Percentiles rank a stretch among this genome's conserved stretches.
phyloP scores from a whole-genome alignment of 2,329 filamentous ascomycete genomes.

The Paecilomyces niveus region DNA sequence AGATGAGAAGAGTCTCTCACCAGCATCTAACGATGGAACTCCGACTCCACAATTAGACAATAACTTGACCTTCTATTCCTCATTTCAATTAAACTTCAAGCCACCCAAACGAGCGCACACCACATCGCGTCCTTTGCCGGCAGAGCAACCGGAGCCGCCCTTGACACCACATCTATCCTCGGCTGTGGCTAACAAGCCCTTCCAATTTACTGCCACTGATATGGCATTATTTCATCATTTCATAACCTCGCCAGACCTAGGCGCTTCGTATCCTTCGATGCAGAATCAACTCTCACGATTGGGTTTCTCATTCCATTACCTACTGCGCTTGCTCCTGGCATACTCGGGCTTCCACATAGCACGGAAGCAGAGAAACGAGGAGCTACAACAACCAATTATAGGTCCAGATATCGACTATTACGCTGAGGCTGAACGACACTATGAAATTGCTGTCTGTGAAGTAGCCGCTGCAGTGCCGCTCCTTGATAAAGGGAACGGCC shows the following conservation, averaged over 20 bases:
- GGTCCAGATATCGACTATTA: background rate
- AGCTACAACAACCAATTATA: too few relatives aligned
- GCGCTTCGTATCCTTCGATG: background rate
- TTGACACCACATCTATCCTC: background rate
- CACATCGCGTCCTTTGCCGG: background rate
- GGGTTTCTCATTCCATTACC: slow-evolving; percentile 7
- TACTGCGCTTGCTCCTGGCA: slow-evolving; percentile 8
- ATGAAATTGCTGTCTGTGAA: slow-evolving; percentile 4
- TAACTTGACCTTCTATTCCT: slow-evolving; percentile 4
- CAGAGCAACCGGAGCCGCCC: background rate
- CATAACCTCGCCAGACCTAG: slow-evolving; percentile 6
- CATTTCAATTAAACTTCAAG: slow-evolving; percentile 4
- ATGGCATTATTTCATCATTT: slow-evolving; percentile 11
- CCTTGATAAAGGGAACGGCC: background rate
- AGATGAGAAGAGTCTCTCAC: background rate
- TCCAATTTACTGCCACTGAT: slow-evolving; percentile 9
- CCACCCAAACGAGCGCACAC: slow-evolving; percentile 3
- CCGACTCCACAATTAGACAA: background rate
- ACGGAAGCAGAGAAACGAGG: background rate
- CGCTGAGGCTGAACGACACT: slow-evolving; percentile 7
- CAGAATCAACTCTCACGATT: slow-evolving; percentile 4
- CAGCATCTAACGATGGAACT: background rate
- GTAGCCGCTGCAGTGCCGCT: slow-evolving; percentile 2
- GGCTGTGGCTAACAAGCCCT: slow-evolving; percentile 3
- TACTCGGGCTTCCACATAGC: slow-evolving; percentile 8